Percentiles rank a stretch among this genome's conserved stretches.
These are phyloP conservation scores for Vinca minor DNA, from an alignment of 257 asterid genomes.

Conservation along the genomic window DNA sequence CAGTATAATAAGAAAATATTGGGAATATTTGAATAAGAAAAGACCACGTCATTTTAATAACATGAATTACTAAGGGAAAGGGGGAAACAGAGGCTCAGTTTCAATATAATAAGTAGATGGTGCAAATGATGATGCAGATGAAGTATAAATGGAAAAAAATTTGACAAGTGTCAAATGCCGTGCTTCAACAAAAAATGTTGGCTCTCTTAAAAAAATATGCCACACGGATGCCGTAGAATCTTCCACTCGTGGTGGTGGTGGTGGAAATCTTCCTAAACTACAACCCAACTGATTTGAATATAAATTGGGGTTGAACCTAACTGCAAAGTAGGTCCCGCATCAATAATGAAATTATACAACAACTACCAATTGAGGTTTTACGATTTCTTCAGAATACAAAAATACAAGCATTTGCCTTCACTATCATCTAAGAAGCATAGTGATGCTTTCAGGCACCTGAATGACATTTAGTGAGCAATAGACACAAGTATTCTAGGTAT, in stretches of 20 bases:
- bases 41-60: no score
- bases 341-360: conserved; percentile 10
- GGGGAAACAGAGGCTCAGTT: not conserved
- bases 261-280: not conserved
- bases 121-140: not conserved
- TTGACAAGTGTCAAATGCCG: conserved; percentile 7
- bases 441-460: not conserved
- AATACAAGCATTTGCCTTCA: conserved; percentile 5
- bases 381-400: not conserved
- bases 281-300: not conserved
- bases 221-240: not conserved
- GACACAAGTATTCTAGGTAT: conserved; percentile 10
- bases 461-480: conserved; percentile 12
- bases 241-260: not conserved
- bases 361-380: conserved; percentile 1
- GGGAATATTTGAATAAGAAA: no score
- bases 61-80: no score
- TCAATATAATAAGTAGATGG: not conserved
- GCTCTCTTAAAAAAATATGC: not conserved
- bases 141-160: no score
- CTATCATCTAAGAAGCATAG: not conserved
- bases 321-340: no score
- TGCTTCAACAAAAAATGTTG: not conserved
- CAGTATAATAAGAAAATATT: not conserved
- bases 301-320: no score